Percentiles rank a stretch among this genome's conserved stretches.
These are phyloP conservation scores for Fragaria nilgerrensis DNA, from an alignment of 306 rosid species.

Conservation along the genomic window DNA sequence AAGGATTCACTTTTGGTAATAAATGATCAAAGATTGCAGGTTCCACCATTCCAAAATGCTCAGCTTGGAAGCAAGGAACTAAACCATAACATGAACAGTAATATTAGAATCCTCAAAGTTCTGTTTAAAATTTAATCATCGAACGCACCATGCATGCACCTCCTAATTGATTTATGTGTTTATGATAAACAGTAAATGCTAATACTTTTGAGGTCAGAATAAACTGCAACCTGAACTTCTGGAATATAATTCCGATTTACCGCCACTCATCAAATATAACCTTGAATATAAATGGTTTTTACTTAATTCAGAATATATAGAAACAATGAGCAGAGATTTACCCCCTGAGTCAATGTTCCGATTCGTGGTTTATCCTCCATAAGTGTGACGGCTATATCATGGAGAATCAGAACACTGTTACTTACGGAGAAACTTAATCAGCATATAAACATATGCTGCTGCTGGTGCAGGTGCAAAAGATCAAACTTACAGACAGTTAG, in stretches of 20 bases:
- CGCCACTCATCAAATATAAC: not conserved
- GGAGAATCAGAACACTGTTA: not conserved
- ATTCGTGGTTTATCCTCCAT: not conserved
- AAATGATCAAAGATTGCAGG: not conserved
- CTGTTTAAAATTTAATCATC: not conserved
- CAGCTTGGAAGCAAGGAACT: not conserved
- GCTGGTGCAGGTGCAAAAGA: not conserved
- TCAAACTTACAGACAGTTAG: not conserved
- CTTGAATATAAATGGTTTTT: not conserved
- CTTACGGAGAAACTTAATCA: too few species aligned
- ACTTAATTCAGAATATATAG: not conserved
- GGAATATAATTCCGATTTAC: not conserved
- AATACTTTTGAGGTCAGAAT: not conserved
- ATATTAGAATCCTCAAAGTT: not conserved
- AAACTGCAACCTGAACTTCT: not conserved
- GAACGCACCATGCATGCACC: not conserved
- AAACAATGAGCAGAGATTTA: not conserved
- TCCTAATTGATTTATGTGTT: not conserved
- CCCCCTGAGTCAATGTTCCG: not conserved
- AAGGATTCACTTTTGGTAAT: conserved; percentile 1
- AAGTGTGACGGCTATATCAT: not conserved
- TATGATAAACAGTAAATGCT: not conserved
- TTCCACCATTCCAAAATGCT: not conserved
- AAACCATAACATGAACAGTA: not conserved
- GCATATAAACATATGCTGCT: not conserved